Base-by-base conservation (phyloP, 2,329 filamentous ascomycete species). In the Graphium sp. region DNA sequence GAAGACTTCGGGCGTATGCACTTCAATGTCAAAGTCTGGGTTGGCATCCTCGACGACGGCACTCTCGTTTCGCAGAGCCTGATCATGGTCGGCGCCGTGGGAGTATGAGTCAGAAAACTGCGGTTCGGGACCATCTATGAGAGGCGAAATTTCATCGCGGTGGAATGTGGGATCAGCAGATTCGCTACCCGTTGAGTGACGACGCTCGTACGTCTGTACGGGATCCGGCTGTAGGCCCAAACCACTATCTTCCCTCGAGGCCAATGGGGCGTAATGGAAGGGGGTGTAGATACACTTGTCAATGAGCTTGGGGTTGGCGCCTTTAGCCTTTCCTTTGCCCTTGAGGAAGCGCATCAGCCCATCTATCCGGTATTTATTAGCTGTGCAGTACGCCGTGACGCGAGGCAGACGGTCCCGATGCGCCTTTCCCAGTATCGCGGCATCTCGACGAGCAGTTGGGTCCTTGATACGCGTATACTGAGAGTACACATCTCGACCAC, bases 391-490 rank as follows among this genome's bases (percentile, higher is more conserved):
- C 21, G 89, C 89, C 22, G 89, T 95, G 10, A 98, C 89, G 36
- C 89, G 66, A 5, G 89, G 89, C 32, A 98, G 55, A 37, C 76
- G 68, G 37, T 83, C 78, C 32, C 89, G 69, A 49, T 98, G 89
- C 22, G 87, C 85, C 51, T 95, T 98, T 21, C 89, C 89, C 22
- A 98, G 54, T 32, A 85, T 65, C 17, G 89, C 89, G 11, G 89
- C 89, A 60, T 95, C 87, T 42, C 89, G 70, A 35, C 89, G 65
- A 7, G 89, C 89, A 1, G 78, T 93, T 1, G 87, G 85, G 45
- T 98, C 89, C 50, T 95, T 95, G 55, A 98, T 98, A 24, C 89
- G 70, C 7, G 87, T 93, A 49, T 94, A 95, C 50, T 98, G 89
- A 16, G 85, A 87, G 55, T 98, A 98, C 18, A 98, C 89, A 48